Conservation (phyloP, 768 basidiomycete genomes). For the Tephrocybe sp. region DNA sequence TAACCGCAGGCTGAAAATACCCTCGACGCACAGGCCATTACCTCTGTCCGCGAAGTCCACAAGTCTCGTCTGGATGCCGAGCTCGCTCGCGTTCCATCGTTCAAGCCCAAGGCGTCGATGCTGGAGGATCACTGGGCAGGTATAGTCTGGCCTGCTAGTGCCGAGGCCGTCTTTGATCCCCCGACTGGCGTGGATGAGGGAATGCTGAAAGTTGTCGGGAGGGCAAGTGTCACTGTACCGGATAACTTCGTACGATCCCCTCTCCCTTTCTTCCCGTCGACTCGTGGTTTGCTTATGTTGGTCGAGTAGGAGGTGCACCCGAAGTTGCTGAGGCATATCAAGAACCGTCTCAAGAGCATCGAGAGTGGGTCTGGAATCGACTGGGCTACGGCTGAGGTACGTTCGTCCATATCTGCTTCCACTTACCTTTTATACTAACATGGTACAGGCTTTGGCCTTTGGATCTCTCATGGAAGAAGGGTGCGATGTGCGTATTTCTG, state of each 20-base stretch:
- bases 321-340: conserved; percentile 77
- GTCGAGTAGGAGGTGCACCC: conserved; percentile 69
- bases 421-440: neutral
- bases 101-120: conserved; percentile 52
- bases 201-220: conserved; percentile 58
- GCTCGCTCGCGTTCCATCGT: conserved; percentile 49
- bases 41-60: conserved; percentile 53
- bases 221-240: conserved; percentile 63
- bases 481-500: conserved; percentile 83
- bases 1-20: conserved; percentile 46
- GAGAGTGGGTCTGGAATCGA: conserved; percentile 74
- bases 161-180: conserved; percentile 52
- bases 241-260: conserved; percentile 59
- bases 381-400: conserved; percentile 87
- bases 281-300: neutral
- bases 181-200: conserved; percentile 65
- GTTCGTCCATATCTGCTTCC: conserved; percentile 5
- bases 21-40: conserved; percentile 50
- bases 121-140: conserved; percentile 69
- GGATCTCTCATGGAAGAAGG: conserved; percentile 85
- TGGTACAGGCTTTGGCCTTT: conserved; percentile 74
- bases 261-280: conserved; percentile 25
- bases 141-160: conserved; percentile 62
- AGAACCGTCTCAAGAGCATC: conserved; percentile 69
- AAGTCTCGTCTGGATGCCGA: conserved; percentile 64